These are phyloP conservation scores for Haplosporangium sp. DNA, from an alignment of 371 early-diverging fungal genomes.

Conservation along the genomic window DNA sequence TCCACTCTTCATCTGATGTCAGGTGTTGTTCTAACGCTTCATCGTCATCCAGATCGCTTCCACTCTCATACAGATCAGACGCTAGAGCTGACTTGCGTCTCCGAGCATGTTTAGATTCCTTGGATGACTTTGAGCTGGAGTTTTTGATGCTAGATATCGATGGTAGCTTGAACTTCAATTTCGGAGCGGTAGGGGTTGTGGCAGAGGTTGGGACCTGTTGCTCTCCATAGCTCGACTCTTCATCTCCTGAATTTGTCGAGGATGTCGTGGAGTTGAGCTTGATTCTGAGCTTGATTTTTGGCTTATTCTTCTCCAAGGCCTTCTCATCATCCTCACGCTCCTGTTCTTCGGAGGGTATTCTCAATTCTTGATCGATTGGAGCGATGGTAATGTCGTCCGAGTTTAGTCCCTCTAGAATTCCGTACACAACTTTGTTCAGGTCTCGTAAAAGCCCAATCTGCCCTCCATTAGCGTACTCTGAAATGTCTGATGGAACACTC, in stretches of 20 bases:
- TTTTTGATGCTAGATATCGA: neutral
- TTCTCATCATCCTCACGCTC: conserved; percentile 6
- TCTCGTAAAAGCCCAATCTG: conserved; percentile 20
- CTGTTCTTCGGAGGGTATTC: conserved; percentile 14
- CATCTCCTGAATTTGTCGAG: conserved; percentile 28
- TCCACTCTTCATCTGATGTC: conserved; percentile 46
- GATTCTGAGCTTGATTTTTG: conserved; percentile 44
- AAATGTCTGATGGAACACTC: conserved; percentile 31
- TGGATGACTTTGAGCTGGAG: conserved; percentile 4
- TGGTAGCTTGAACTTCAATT: conserved; percentile 30
- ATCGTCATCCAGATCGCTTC: conserved; percentile 14
- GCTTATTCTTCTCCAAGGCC: conserved; percentile 14
- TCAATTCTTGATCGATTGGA: neutral
- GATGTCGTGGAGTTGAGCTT: conserved; percentile 41
- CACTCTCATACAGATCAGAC: conserved; percentile 1
- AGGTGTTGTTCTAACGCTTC: conserved; percentile 4
- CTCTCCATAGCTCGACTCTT: conserved; percentile 18
- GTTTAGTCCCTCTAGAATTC: conserved; percentile 3
- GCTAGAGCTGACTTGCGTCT: neutral
- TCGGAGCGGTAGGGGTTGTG: conserved; percentile 9
- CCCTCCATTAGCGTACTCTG: conserved; percentile 17
- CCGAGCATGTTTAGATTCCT: neutral
- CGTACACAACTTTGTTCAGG: conserved; percentile 10
- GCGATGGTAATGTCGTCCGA: neutral
- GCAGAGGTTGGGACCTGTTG: conserved; percentile 22